Evolutionary conservation across 805 yeast genomes (phyloP).

Genomic region (Grigorovia yakushimaensis): DNA sequence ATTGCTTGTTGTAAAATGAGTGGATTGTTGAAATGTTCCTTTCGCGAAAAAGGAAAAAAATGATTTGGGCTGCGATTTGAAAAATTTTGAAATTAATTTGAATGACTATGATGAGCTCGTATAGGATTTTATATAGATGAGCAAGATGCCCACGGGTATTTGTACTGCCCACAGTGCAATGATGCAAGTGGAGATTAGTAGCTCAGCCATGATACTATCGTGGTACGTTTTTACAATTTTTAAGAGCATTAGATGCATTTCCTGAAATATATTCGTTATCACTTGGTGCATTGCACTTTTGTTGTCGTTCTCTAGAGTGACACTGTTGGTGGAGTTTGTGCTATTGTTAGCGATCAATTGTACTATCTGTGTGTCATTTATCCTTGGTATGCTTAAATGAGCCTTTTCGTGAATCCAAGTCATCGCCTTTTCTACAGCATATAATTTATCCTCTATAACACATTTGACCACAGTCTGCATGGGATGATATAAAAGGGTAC

Average conservation of each 20-base stretch:
- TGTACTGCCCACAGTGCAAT: slow-evolving; percentile 42
- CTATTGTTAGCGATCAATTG: neutral
- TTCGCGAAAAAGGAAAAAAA: neutral
- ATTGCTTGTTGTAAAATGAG: neutral
- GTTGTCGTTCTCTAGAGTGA: slow-evolving; percentile 4
- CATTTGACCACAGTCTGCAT: slow-evolving; percentile 66
- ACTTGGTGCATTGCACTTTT: neutral
- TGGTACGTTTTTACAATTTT: slow-evolving; percentile 23
- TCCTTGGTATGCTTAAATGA: slow-evolving; percentile 45
- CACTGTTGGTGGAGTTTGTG: neutral
- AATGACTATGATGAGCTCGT: neutral
- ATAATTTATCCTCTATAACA: slow-evolving; percentile 64
- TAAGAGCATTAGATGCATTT: slow-evolving; percentile 19
- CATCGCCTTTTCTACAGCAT: slow-evolving; percentile 56
- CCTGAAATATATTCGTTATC: slow-evolving; percentile 12
- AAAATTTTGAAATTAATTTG: neutral
- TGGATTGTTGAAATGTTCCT: neutral
- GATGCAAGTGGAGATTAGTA: slow-evolving; percentile 37
- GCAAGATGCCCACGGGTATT: slow-evolving; percentile 30
- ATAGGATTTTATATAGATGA: neutral
- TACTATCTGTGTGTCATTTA: slow-evolving; percentile 29
- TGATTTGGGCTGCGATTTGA: neutral
- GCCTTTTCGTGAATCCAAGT: slow-evolving; percentile 69
- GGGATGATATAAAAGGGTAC: slow-evolving; percentile 56
- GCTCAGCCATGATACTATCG: slow-evolving; percentile 34